Evolutionary conservation across 192 early-diverging fungal species (phyloP).

Genomic region (Linderina pennispora): DNA sequence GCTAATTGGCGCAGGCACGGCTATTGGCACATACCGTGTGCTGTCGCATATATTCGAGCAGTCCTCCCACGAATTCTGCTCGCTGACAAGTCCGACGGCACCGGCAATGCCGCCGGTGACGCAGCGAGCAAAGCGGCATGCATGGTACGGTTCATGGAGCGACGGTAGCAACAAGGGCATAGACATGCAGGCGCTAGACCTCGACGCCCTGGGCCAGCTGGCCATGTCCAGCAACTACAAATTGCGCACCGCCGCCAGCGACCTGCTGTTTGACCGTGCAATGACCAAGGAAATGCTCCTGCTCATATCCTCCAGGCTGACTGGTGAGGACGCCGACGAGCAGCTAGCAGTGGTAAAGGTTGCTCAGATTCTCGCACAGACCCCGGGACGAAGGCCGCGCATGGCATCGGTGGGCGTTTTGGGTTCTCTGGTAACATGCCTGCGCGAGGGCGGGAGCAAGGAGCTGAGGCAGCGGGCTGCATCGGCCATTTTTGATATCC

Average conservation of each 20-base stretch:
- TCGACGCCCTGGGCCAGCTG: slow-evolving; percentile 11
- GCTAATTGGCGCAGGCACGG: too few relatives aligned
- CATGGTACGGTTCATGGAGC: slow-evolving; percentile 7
- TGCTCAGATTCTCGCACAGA: slow-evolving; percentile 15
- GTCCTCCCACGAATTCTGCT: slow-evolving; percentile 16
- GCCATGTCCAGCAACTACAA: slow-evolving; percentile 9
- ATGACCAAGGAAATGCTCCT: slow-evolving; percentile 7
- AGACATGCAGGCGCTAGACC: background rate
- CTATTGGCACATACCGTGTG: slow-evolving; percentile 17
- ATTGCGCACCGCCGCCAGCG: slow-evolving; percentile 12
- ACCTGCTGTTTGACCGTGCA: slow-evolving; percentile 25
- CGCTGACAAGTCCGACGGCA: background rate
- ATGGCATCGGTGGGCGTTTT: slow-evolving; percentile 14
- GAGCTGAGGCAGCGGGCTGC: slow-evolving; percentile 15
- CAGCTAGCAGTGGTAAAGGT: slow-evolving; percentile 9
- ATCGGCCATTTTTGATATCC: slow-evolving; percentile 11
- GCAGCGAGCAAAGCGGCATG: slow-evolving; percentile 10
- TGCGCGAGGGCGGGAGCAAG: slow-evolving; percentile 7
- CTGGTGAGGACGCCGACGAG: background rate
- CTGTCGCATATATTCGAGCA: slow-evolving; percentile 28
- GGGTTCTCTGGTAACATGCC: slow-evolving; percentile 8
- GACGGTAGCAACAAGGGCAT: background rate
- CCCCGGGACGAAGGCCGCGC: slow-evolving; percentile 1
- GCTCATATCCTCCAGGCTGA: slow-evolving; percentile 6
- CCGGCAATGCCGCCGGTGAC: background rate